These are phyloP conservation scores for Pichia scutulata DNA, from an alignment of 805 yeast species.

Conservation along the genomic window DNA sequence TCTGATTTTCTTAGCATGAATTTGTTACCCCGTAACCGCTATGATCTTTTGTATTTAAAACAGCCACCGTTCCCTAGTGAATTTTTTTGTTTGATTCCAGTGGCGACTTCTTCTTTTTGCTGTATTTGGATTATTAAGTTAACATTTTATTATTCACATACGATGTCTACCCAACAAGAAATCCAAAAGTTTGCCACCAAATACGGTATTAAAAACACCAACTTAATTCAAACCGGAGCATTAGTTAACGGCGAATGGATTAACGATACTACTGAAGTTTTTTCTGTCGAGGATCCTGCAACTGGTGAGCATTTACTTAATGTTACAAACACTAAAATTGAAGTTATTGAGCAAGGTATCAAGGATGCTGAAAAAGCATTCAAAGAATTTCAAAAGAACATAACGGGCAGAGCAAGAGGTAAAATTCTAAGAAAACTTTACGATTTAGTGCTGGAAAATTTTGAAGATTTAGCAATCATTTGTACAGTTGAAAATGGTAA, in stretches of 20 bases:
- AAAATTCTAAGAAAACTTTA: slow-evolving; percentile 54
- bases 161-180: slow-evolving; percentile 24
- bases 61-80: background rate
- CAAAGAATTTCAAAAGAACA: slow-evolving; percentile 47
- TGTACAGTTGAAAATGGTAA: slow-evolving; percentile 78
- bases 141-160: too few species aligned
- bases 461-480: slow-evolving; percentile 57
- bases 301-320: slow-evolving; percentile 41
- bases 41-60: background rate
- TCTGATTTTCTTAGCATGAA: background rate
- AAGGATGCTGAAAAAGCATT: slow-evolving; percentile 65
- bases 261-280: slow-evolving; percentile 34
- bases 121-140: too few species aligned
- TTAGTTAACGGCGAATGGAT: slow-evolving; percentile 74
- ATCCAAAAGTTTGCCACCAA: slow-evolving; percentile 24
- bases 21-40: background rate
- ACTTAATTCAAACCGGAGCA: slow-evolving; percentile 52
- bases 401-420: slow-evolving; percentile 51
- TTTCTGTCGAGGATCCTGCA: slow-evolving; percentile 75
- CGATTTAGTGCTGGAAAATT: slow-evolving; percentile 55
- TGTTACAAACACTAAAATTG: slow-evolving; percentile 47
- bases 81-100: background rate
- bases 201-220: slow-evolving; percentile 35
- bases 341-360: slow-evolving; percentile 47
- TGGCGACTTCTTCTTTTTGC: background rate